Evolutionary conservation across 2,329 filamentous ascomycete genomes (phyloP).

Genomic region (Lachnellula occidentalis): DNA sequence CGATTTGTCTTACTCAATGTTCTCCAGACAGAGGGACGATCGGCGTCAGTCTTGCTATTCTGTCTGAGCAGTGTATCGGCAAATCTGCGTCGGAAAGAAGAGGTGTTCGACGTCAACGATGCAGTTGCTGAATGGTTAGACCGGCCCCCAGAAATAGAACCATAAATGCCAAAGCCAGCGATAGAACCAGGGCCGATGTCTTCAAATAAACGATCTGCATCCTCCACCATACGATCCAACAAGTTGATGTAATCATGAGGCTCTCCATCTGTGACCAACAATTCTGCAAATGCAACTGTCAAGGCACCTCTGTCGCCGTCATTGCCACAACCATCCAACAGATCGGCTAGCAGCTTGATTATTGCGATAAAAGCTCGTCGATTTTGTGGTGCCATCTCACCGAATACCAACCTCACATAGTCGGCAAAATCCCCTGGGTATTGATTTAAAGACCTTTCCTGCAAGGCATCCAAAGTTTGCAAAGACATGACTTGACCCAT

Average conservation of each 20-base stretch:
- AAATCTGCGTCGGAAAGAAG: slow-evolving; percentile 78
- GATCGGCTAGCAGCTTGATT: slow-evolving; percentile 78
- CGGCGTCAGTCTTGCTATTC: slow-evolving; percentile 64
- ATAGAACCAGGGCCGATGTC: slow-evolving; percentile 40
- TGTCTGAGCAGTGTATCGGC: slow-evolving; percentile 72
- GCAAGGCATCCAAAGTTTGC: slow-evolving; percentile 67
- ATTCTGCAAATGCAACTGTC: slow-evolving; percentile 82
- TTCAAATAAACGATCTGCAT: slow-evolving; percentile 84
- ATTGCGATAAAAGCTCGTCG: slow-evolving; percentile 75
- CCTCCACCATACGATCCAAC: slow-evolving; percentile 81
- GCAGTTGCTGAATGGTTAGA: slow-evolving; percentile 42
- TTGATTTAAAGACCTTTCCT: slow-evolving; percentile 58
- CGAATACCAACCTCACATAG: slow-evolving; percentile 59
- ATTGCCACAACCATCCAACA: slow-evolving; percentile 84
- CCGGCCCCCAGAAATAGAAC: slow-evolving; percentile 25
- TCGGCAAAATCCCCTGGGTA: slow-evolving; percentile 69
- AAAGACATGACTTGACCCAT: slow-evolving; percentile 80
- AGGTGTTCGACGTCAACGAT: slow-evolving; percentile 79
- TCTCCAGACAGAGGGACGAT: slow-evolving; percentile 75
- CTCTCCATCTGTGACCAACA: slow-evolving; percentile 71
- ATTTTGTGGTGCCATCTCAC: slow-evolving; percentile 64
- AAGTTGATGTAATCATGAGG: slow-evolving; percentile 82
- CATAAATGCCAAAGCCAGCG: slow-evolving; percentile 14
- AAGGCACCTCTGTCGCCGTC: slow-evolving; percentile 85
- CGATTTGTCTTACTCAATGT: slow-evolving; percentile 80